Evolutionary conservation across 345 rosid genomes (phyloP), one percentile per base, ranked within the genome.

Genomic region (Citropsis articulata): DNA sequence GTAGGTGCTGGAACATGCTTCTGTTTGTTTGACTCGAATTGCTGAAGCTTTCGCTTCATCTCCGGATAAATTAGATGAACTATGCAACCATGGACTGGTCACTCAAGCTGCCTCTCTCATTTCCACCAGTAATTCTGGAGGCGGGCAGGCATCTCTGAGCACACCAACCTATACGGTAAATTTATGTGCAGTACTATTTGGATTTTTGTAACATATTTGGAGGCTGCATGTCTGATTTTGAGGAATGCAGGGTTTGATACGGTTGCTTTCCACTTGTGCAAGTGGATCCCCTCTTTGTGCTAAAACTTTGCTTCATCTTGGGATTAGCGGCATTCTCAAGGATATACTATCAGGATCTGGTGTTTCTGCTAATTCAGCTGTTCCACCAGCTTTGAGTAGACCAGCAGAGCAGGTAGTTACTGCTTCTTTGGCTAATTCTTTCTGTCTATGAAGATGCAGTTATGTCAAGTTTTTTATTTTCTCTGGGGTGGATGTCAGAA

Each of bases 1-100:
- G 42, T 88, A 97, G 99, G 99, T 97, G 69, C 82, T 97, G 88
- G 99, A 97, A 79, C 93, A 93, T 80, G 99, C 99, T 76, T 97
- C 99, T 81, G 92, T 91, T 79, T 97, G 99, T 77, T 87, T 97
- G 85, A 97, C 99, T 69, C 94, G 98, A 68, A 94, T 97, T 88
- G 94, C 99, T 66, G 99, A 97, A 84, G 94, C 99, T 68, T 97
- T 97, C 80, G 94, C 98, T 33, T 92, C 94, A 16, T 86, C 87
- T n/a, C 90, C 98, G 1, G 98, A 91, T 77, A 93, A 93, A 86
- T 79, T 97, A 75, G 99, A 97, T 84, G 97, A 89, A 84, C 84
- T 97, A 70, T 97, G 99, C 84, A 92, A 97, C 85, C 94, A 97
- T 87, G 98, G 97, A 72, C 82, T 97, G 79, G 99, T 97, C 78